Conservation (phyloP, 106 monocot genomes). For the Apostasia shenzhenica region DNA sequence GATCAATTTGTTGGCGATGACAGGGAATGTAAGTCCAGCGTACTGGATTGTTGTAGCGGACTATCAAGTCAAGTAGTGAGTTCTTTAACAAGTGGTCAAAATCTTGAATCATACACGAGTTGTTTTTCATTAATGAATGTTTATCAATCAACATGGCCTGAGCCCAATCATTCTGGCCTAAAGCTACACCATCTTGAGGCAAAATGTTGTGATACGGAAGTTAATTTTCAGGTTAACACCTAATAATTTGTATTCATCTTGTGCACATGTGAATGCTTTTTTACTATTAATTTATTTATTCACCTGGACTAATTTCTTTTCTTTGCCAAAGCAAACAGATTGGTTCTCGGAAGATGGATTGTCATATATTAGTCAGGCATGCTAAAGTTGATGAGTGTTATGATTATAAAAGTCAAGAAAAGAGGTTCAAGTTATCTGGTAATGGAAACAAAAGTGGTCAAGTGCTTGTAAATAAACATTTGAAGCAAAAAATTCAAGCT, state of each 20-base stretch:
- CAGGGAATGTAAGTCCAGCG: slow-evolving; percentile 8
- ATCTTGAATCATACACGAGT: slow-evolving; percentile 28
- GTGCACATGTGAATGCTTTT: neutral
- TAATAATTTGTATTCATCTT: slow-evolving; percentile 1
- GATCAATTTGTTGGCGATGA: slow-evolving; percentile 6
- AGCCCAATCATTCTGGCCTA: slow-evolving; percentile 14
- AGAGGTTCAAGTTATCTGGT: slow-evolving; percentile 9
- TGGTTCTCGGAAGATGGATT: slow-evolving; percentile 39
- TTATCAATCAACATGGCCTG: slow-evolving; percentile 26
- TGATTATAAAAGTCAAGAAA: slow-evolving; percentile 14
- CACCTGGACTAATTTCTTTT: slow-evolving; percentile 14
- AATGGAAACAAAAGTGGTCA: slow-evolving; percentile 5
- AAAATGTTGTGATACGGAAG: slow-evolving; percentile 36
- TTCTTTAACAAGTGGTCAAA: slow-evolving; percentile 11
- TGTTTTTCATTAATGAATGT: slow-evolving; percentile 37
- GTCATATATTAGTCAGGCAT: slow-evolving; percentile 42
- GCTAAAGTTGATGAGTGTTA: slow-evolving; percentile 61
- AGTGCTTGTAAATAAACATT: slow-evolving; percentile 18
- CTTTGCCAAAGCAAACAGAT: slow-evolving; percentile 48
- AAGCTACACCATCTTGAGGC: slow-evolving; percentile 46
- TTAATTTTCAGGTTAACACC: slow-evolving; percentile 63
- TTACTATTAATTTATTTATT: neutral
- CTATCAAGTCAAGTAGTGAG: slow-evolving; percentile 9
- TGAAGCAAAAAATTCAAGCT: slow-evolving; percentile 41
- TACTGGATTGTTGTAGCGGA: slow-evolving; percentile 9